A percentile compares a stretch with the other conserved stretches of the same genome.
phyloP scores from a whole-genome alignment of 2,329 filamentous ascomycete species.

The Ceratocystis alfenasii region DNA sequence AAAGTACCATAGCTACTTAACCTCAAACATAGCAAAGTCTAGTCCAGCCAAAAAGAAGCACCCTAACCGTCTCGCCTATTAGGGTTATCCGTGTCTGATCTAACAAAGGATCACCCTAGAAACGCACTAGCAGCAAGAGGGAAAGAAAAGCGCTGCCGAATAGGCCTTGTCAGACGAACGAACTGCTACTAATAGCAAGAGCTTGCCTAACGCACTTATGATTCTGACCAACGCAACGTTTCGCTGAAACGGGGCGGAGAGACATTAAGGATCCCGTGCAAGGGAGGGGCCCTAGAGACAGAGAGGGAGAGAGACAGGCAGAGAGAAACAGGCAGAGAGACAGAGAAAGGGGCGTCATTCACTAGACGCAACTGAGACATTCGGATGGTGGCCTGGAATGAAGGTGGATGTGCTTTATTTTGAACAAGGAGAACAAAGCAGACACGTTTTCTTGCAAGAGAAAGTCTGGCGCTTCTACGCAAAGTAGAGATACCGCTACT shows the following conservation, averaged over 20 bases:
- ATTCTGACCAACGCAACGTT: slow-evolving; percentile 10
- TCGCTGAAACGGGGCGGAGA: not conserved
- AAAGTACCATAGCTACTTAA: not conserved
- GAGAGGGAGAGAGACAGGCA: not conserved
- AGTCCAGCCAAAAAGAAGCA: not conserved
- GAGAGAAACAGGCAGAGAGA: not conserved
- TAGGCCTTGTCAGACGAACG: not conserved
- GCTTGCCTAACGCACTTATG: not conserved
- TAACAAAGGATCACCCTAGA: not conserved
- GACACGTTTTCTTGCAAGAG: not conserved
- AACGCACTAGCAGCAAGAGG: not conserved
- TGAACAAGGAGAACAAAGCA: not conserved
- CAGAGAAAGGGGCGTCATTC: not conserved
- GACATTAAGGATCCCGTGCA: not conserved
- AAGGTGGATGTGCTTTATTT: not conserved
- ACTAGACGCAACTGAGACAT: slow-evolving; percentile 3
- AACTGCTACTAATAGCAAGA: not conserved
- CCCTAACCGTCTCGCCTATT: not conserved
- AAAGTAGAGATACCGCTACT: not conserved
- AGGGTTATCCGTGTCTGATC: not conserved
- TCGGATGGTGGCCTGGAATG: not conserved
- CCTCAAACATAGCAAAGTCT: not conserved
- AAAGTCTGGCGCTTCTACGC: too few species aligned
- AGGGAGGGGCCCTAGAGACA: not conserved
- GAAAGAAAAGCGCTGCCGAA: not conserved